These are phyloP conservation scores for Sanghuangporus sanghuang DNA, from an alignment of 1,284 basidiomycete species.

Conservation along the genomic window DNA sequence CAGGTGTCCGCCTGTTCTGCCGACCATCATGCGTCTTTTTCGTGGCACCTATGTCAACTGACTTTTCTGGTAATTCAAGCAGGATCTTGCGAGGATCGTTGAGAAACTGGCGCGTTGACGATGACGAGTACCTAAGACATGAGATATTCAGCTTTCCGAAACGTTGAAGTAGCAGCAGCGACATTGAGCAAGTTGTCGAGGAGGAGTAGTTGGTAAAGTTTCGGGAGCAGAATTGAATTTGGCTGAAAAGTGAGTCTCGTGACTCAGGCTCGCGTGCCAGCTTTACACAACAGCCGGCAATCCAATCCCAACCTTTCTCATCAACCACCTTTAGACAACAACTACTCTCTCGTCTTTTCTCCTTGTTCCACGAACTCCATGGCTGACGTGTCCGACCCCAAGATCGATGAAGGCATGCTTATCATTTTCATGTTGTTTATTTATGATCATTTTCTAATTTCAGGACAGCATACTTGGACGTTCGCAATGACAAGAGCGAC, in stretches of 20 bases:
- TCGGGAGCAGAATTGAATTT: not conserved
- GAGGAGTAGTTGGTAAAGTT: not conserved
- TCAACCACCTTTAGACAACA: not conserved
- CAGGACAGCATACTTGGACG: constrained; percentile 74
- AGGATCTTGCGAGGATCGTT: not conserved
- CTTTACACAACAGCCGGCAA: too few species aligned
- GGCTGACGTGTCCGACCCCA: constrained; percentile 79
- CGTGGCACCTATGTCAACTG: not conserved
- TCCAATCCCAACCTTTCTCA: not conserved
- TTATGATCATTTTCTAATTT: constrained; percentile 17
- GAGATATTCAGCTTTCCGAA: not conserved
- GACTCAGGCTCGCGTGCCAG: not conserved
- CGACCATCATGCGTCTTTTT: not conserved
- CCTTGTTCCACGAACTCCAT: constrained; percentile 35
- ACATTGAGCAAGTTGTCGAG: not conserved
- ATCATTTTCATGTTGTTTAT: constrained; percentile 1
- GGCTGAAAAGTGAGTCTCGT: too few species aligned
- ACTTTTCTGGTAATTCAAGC: not conserved
- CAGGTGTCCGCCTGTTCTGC: not conserved
- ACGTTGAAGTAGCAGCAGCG: not conserved
- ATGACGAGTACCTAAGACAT: not conserved
- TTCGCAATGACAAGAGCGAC: constrained; percentile 76
- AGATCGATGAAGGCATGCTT: constrained; percentile 71
- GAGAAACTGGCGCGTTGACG: not conserved
- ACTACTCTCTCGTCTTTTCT: not conserved